Conservation (phyloP, 768 basidiomycete genomes). For the Termitomyces sp. region DNA sequence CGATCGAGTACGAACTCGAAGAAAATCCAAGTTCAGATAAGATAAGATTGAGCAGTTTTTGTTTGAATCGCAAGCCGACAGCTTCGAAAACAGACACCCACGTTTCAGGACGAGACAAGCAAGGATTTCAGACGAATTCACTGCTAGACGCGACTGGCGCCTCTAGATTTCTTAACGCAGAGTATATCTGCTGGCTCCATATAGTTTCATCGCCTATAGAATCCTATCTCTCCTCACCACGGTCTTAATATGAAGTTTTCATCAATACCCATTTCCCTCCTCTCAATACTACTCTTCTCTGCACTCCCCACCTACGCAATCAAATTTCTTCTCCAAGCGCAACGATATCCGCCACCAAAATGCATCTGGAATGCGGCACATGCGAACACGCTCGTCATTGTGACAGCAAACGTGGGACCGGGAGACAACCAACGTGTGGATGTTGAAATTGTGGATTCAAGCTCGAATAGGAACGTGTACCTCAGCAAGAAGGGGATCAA, state of each 20-base stretch:
- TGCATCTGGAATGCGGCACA: slow-evolving; percentile 97
- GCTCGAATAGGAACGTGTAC: slow-evolving; percentile 81
- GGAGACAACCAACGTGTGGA: slow-evolving; percentile 80
- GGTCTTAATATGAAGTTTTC: slow-evolving; percentile 8
- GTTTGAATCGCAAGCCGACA: slow-evolving; percentile 5
- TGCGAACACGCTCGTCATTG: slow-evolving; percentile 83
- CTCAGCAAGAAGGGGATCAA: slow-evolving; percentile 84
- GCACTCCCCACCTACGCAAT: slow-evolving; percentile 46
- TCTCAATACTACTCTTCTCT: slow-evolving; percentile 23
- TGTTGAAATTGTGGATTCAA: slow-evolving; percentile 91
- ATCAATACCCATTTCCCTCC: slow-evolving; percentile 24
- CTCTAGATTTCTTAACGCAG: background rate
- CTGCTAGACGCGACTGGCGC: background rate
- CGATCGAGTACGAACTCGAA: too few relatives aligned
- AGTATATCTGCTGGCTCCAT: background rate
- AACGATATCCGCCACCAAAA: slow-evolving; percentile 68
- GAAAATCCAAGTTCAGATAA: background rate
- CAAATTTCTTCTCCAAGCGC: slow-evolving; percentile 77
- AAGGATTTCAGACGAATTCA: slow-evolving; percentile 3
- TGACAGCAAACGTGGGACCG: slow-evolving; percentile 87
- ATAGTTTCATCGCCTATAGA: background rate
- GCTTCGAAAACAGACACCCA: slow-evolving; percentile 7
- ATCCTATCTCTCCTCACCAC: background rate
- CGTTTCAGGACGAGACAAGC: slow-evolving; percentile 6
- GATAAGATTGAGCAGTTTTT: background rate